These are phyloP conservation scores for Collybia sordida DNA, from an alignment of 768 basidiomycete species.

Conservation along the genomic window DNA sequence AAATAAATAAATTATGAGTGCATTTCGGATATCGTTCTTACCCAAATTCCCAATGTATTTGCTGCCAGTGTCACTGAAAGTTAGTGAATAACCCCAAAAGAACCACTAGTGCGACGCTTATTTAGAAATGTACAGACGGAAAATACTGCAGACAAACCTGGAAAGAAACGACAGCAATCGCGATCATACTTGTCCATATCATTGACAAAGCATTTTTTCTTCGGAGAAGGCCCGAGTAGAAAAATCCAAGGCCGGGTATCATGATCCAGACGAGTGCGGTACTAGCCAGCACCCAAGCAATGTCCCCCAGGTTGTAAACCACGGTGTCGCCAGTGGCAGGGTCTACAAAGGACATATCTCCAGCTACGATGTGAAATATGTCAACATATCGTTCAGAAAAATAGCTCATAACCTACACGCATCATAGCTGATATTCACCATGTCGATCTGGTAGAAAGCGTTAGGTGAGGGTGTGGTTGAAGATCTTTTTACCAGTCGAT, in stretches of 20 bases:
- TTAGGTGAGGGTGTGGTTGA: too few species aligned
- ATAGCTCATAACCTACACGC: slow-evolving; percentile 18
- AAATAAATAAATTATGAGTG: neutral
- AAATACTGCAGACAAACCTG: slow-evolving; percentile 50
- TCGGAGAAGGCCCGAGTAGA: slow-evolving; percentile 86
- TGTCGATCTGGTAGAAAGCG: slow-evolving; percentile 8
- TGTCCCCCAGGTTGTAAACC: slow-evolving; percentile 48
- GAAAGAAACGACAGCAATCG: slow-evolving; percentile 77
- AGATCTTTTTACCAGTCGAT: neutral
- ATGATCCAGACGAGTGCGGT: slow-evolving; percentile 82
- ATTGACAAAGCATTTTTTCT: slow-evolving; percentile 91
- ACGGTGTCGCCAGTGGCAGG: slow-evolving; percentile 21
- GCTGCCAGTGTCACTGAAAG: slow-evolving; percentile 77
- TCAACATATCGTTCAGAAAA: neutral
- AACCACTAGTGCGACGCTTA: slow-evolving; percentile 63
- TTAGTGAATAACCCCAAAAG: slow-evolving; percentile 94
- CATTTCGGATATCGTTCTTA: slow-evolving; percentile 30
- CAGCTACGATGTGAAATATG: slow-evolving; percentile 22
- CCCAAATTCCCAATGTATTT: slow-evolving; percentile 85
- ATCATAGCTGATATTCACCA: slow-evolving; percentile 32
- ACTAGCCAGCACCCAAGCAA: slow-evolving; percentile 57
- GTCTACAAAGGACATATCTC: slow-evolving; percentile 28
- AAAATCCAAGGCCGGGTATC: slow-evolving; percentile 82
- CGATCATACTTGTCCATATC: slow-evolving; percentile 76
- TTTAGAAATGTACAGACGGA: neutral